Conservation (phyloP, 2,329 filamentous ascomycete species). For the Chalara sp. region DNA sequence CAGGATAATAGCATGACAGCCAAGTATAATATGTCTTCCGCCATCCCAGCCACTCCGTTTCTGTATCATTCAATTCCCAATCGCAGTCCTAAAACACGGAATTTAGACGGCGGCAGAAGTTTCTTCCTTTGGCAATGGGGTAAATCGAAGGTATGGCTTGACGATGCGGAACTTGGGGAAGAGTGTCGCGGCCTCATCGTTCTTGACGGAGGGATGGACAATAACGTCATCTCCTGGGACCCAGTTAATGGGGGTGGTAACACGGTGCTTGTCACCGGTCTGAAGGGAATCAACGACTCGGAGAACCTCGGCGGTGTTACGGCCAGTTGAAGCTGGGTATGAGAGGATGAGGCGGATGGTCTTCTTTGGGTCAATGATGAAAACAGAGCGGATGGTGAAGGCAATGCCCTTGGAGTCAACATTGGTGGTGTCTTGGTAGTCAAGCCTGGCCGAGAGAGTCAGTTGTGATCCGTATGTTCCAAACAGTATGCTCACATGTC, state of each 20-base stretch:
- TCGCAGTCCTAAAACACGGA: background rate
- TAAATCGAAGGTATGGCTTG: conserved; percentile 71
- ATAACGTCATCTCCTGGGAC: conserved; percentile 84
- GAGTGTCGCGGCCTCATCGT: conserved; percentile 79
- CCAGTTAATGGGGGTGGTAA: conserved; percentile 91
- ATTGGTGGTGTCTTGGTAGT: conserved; percentile 76
- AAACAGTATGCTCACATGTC: conserved; percentile 55
- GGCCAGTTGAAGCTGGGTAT: conserved; percentile 86
- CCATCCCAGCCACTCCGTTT: conserved; percentile 8
- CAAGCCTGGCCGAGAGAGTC: conserved; percentile 44
- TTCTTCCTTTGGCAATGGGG: conserved; percentile 51
- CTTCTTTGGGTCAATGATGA: conserved; percentile 91
- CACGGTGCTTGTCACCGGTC: conserved; percentile 78
- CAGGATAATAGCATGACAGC: background rate
- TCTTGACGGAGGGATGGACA: conserved; percentile 75
- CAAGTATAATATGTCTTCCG: background rate
- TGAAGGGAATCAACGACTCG: conserved; percentile 74
- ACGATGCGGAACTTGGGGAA: conserved; percentile 70
- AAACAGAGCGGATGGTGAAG: conserved; percentile 91
- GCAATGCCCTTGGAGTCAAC: conserved; percentile 77
- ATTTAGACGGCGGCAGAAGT: conserved; percentile 21
- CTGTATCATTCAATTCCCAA: background rate
- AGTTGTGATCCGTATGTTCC: background rate
- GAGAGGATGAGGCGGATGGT: conserved; percentile 87
- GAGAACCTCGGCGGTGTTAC: conserved; percentile 73